Evolutionary conservation across 495 filamentous ascomycete species (phyloP).

Genomic region (Penicillium argentinense): DNA sequence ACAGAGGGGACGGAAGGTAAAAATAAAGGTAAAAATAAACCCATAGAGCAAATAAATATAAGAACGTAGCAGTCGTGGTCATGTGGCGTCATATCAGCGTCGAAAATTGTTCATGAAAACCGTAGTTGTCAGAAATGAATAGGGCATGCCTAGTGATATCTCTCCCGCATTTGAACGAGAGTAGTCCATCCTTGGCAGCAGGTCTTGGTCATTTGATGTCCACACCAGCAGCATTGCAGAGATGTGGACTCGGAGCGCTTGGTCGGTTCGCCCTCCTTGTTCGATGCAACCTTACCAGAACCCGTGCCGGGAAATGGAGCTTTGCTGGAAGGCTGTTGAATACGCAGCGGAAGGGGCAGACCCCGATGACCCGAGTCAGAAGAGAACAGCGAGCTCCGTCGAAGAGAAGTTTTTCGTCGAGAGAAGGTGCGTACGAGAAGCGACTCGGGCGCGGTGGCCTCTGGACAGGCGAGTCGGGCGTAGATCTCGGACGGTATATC

Average conservation of each 20-base stretch:
- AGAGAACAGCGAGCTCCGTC: constrained; percentile 1
- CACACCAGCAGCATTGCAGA: constrained; percentile 74
- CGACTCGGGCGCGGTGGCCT: constrained; percentile 49
- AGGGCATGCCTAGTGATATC: constrained; percentile 49
- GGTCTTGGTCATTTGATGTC: constrained; percentile 66
- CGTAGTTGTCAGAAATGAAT: background rate
- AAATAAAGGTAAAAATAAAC: no score
- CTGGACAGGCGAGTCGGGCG: constrained; percentile 67
- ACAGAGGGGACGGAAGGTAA: no score
- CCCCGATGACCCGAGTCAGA: background rate
- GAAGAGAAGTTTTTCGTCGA: constrained; percentile 23
- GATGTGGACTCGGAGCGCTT: constrained; percentile 21
- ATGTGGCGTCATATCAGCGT: no score
- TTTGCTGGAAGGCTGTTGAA: background rate
- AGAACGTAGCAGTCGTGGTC: no score
- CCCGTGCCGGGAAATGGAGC: no score
- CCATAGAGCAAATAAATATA: no score
- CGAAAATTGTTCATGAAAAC: background rate
- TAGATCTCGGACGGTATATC: constrained; percentile 76
- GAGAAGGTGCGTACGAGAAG: constrained; percentile 12
- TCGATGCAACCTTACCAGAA: background rate
- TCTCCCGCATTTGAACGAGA: constrained; percentile 66
- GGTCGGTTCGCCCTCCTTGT: background rate
- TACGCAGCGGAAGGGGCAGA: background rate
- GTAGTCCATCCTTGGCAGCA: constrained; percentile 77